Conservation (phyloP, 2,329 filamentous ascomycete genomes). For the Pseudocercospora vitis region DNA sequence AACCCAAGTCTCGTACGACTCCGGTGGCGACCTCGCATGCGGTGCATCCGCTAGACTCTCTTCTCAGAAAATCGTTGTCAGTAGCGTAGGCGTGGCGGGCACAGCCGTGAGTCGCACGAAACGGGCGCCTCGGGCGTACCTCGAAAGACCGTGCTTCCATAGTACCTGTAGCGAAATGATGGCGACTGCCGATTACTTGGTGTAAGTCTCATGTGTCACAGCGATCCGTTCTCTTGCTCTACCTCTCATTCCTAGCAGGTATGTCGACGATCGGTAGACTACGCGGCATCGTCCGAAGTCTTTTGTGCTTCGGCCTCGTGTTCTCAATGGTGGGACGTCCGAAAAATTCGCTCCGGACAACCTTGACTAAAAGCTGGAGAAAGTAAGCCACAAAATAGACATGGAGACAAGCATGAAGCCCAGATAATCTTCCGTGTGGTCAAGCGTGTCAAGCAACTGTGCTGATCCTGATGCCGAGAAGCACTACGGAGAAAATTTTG, state of each 20-base stretch:
- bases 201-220: background rate
- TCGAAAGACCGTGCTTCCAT: no score
- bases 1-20: no score
- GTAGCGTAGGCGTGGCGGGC: no score
- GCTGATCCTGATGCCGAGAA: background rate
- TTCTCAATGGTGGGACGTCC: background rate
- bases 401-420: background rate
- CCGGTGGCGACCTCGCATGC: no score
- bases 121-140: no score
- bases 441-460: background rate
- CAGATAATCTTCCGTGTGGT: background rate
- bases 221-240: background rate
- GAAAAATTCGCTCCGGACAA: background rate
- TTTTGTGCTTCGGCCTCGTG: no score
- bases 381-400: constrained; percentile 3
- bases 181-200: no score
- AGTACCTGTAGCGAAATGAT: no score
- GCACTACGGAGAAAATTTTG: background rate
- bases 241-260: background rate
- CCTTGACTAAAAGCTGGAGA: background rate
- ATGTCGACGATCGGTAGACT: background rate
- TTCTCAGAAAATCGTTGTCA: no score
- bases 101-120: no score
- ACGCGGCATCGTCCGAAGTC: background rate
- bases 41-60: no score